Evolutionary conservation across 192 early-diverging fungal genomes (phyloP), one percentile per base, ranked within the genome.

Genomic region (Coemansia sp.): DNA sequence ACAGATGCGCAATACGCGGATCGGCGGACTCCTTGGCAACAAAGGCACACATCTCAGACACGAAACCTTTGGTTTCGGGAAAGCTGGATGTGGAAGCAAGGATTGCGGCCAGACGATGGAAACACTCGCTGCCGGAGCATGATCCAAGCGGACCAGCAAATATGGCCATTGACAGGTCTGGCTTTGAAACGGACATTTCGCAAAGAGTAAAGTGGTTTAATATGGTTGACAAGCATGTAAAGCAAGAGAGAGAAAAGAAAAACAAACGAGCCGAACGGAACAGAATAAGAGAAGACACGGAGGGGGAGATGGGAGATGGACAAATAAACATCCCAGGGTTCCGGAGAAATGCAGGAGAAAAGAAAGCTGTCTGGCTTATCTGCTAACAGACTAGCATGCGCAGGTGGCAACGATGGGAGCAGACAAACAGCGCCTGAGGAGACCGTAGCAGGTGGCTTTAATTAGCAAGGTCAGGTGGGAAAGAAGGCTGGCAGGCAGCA

Each of bases 81-180:
- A 9, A 54, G 21, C 12, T 26, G 23, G 52, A 54, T 7, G 52
- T 9, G 4, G 52, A 54, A 9, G 0, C 26, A 26, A 54, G 6
- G 13, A 26, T 21, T 12, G 6, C 52, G 52, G 19, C 4, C 52
- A 54, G 13, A 10, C 26, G 52, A 0, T 54, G 19, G 59, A 59
- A 61, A 1, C 52, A 37, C 10, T 64, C 67, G 38, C 62, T 58
- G 10, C 56, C 63, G 41, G 90, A 91, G 61, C 90, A 87, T 53
- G 91, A 89, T 62, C 91, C 93, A 38, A 93, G 89, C 67, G 94
- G 91, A 60, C 94, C 95, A 50, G 92, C 93, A 86, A 97, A 97
- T 58, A 96, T 86, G 61, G 92, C 92, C 70, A 94, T 86, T 7
- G 52, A 54, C 19, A 10, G 6, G 9, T 54, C 52, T 4, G 11